These are phyloP conservation scores for Hypoxylon cercidicola DNA, from an alignment of 495 filamentous ascomycete species.

Conservation along the genomic window DNA sequence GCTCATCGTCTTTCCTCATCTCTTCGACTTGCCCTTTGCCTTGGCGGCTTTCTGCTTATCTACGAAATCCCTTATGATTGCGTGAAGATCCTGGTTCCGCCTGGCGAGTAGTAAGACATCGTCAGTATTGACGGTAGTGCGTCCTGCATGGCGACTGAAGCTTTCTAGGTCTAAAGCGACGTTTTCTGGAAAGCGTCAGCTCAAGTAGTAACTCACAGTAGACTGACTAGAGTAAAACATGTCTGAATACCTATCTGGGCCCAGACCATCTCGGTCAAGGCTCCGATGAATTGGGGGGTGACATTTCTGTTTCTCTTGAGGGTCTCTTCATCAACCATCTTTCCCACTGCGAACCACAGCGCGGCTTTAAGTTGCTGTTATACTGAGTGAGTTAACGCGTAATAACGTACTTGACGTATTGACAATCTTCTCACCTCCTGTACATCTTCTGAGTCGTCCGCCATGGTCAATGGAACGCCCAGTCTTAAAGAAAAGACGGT, in stretches of 20 bases:
- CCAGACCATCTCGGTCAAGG: constrained; percentile 91
- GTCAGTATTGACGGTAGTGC: constrained; percentile 79
- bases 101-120: constrained; percentile 89
- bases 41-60: constrained; percentile 65
- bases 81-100: constrained; percentile 83
- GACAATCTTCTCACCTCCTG: constrained; percentile 29
- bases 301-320: constrained; percentile 81
- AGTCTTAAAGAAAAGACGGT: not conserved
- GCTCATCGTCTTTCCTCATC: constrained; percentile 28
- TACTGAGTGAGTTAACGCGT: constrained; percentile 6
- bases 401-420: not conserved
- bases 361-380: constrained; percentile 86
- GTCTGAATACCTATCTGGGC: constrained; percentile 76
- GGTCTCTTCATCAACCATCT: constrained; percentile 88
- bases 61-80: constrained; percentile 73
- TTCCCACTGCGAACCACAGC: constrained; percentile 90
- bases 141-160: constrained; percentile 90
- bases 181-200: constrained; percentile 64
- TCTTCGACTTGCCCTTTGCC: constrained; percentile 48
- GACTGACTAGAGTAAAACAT: constrained; percentile 19
- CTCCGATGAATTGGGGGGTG: constrained; percentile 94
- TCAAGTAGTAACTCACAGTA: not conserved
- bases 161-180: constrained; percentile 78
- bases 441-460: constrained; percentile 46
- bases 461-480: constrained; percentile 32